Evolutionary conservation across 768 basidiomycete genomes (phyloP).

Genomic region (Psilocybe azurescens): DNA sequence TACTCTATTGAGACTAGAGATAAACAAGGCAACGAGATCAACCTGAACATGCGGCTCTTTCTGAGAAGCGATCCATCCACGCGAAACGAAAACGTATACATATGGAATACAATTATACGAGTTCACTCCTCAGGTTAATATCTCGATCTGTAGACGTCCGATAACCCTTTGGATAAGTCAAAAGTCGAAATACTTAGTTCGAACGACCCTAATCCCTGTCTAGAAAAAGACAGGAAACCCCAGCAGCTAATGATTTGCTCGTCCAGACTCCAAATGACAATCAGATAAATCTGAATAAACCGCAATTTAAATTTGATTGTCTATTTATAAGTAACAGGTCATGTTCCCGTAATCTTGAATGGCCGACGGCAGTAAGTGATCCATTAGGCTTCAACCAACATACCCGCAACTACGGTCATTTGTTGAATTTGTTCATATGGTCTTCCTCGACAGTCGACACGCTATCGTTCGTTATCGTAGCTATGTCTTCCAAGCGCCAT

Average conservation of each 20-base stretch:
- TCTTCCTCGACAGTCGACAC: neutral
- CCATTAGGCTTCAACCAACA: neutral
- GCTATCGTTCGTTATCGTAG: neutral
- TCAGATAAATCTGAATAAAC: no score
- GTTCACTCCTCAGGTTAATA: no score
- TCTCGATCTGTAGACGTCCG: no score
- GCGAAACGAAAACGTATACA: neutral
- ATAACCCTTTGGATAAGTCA: no score
- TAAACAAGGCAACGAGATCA: neutral
- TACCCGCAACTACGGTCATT: neutral
- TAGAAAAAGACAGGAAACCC: no score
- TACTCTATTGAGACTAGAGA: neutral
- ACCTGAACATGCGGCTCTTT: neutral
- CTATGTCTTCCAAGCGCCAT: neutral
- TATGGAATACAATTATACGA: no score
- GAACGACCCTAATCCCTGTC: no score
- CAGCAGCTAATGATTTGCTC: no score
- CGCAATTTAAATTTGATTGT: no score
- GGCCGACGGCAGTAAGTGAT: neutral
- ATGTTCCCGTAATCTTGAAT: neutral
- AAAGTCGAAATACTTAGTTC: no score
- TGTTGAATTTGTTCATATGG: neutral
- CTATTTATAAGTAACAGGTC: neutral
- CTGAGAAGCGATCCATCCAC: constrained; percentile 1
- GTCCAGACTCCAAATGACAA: no score